Base-by-base conservation (phyloP, 345 rosid species). In the Acer yangbiense region DNA sequence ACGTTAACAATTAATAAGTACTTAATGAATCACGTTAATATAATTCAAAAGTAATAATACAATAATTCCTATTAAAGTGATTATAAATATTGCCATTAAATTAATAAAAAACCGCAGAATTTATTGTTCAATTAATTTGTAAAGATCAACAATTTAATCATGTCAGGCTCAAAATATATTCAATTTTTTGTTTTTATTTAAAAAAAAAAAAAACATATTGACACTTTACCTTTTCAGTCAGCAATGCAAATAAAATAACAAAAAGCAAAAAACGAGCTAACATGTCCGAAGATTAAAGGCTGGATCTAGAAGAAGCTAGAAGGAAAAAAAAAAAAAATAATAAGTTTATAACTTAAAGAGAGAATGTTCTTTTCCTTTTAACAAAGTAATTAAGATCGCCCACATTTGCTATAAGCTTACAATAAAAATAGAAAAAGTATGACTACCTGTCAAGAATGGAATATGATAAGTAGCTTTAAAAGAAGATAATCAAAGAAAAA, bases 361-460 rank as follows among this genome's bases (percentile, higher is more conserved):
- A 52, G 20, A 18, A 60, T 35, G 72, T 70, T 27, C 48, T 68
- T 73, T 32, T 3, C 9, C 35, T 66, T 71, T 85, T 64, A 69
- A 65, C 79, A 77, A 80, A 77, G 78, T 6, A 60, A 6, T 17
- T 2, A 3, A 14, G 77, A 76, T 80, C 81, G 80, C 72, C 82
- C 74, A 27, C 71, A 48, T 46, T 20, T 9, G 78, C 55, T 18
- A 43, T 43, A 58, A 58, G 63, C 10, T 50, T 70, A 1, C 12
- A 50, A 7, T 46, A 57, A 76, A 78, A 68, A 12, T 27, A 4
- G 4, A 50, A 55, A 76, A 39, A 35, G 68, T 35, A 72, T 20
- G 74, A 76, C 75, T 68, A 74, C 83, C 74, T 71, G 85, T 44
- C 25, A 83, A 78, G 88, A 61, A 69, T 83, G 82, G 85, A 80